Conservation (phyloP, 2,329 filamentous ascomycete genomes). For the Aspergillus viridinutans region DNA sequence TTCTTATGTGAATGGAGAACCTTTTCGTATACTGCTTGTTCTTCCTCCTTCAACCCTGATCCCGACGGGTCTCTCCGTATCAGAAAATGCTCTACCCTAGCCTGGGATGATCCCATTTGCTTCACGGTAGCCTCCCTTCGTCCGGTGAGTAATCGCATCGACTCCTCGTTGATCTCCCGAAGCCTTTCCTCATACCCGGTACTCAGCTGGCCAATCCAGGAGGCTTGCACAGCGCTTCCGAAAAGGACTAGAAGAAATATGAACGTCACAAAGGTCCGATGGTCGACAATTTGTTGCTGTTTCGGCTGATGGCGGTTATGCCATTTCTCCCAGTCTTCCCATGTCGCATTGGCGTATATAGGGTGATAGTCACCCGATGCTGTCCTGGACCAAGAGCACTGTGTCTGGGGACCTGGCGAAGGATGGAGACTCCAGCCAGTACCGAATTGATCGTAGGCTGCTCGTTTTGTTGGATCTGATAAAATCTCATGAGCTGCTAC, state of each 20-base stretch:
- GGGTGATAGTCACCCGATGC: conserved; percentile 30
- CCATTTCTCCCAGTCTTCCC: conserved; percentile 96
- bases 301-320: conserved; percentile 51
- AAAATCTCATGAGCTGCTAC: conserved; percentile 85
- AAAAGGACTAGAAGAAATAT: conserved; percentile 65
- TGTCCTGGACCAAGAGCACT: conserved; percentile 16
- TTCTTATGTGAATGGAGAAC: conserved; percentile 22
- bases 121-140: conserved; percentile 49
- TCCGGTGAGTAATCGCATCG: conserved; percentile 53
- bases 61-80: conserved; percentile 62
- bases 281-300: conserved; percentile 61
- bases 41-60: conserved; percentile 42
- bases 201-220: conserved; percentile 61
- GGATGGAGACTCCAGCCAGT: conserved; percentile 67
- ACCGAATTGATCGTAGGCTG: conserved; percentile 76
- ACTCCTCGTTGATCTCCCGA: conserved; percentile 62
- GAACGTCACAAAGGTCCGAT: conserved; percentile 71
- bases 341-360: conserved; percentile 76
- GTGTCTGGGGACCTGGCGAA: conserved; percentile 23
- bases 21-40: conserved; percentile 38
- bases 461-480: conserved; percentile 71
- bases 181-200: conserved; percentile 61
- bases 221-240: conserved; percentile 68
- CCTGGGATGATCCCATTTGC: conserved; percentile 49
- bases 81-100: conserved; percentile 73